phyloP scores from a whole-genome alignment of 257 asterid species.

The Penstemon eatonii region DNA sequence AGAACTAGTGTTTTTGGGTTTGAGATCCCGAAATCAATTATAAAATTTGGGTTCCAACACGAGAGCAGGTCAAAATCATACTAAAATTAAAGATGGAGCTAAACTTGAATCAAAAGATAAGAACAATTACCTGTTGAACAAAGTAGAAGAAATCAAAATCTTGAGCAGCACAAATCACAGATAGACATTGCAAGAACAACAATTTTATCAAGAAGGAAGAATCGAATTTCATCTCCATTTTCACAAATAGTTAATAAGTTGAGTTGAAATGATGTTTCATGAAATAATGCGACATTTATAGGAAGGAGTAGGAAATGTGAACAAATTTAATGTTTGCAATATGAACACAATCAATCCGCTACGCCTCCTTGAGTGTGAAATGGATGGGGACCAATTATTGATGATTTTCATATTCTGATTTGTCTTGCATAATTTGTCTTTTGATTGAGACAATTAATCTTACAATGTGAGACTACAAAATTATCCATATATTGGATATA shows the following conservation, averaged over 20 bases:
- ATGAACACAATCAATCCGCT: constrained; percentile 13
- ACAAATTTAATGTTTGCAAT: constrained; percentile 19
- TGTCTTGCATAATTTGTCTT: background rate
- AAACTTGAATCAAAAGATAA: too few relatives aligned
- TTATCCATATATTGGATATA: constrained; percentile 19
- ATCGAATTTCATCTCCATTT: constrained; percentile 33
- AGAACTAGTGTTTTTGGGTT: too few relatives aligned
- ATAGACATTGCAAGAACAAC: constrained; percentile 45
- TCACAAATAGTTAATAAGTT: background rate
- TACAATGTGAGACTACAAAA: background rate
- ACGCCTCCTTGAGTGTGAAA: constrained; percentile 31
- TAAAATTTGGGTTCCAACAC: background rate
- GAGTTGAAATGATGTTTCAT: background rate
- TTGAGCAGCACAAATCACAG: constrained; percentile 38
- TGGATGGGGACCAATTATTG: constrained; percentile 13
- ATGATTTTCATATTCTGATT: background rate
- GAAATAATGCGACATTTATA: constrained; percentile 16
- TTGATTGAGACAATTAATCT: constrained; percentile 24
- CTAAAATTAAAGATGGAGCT: too few relatives aligned
- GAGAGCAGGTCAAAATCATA: too few relatives aligned
- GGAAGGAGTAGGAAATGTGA: constrained; percentile 30
- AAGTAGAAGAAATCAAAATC: constrained; percentile 79
- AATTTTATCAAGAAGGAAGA: constrained; percentile 30
- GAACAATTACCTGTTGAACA: constrained; percentile 63
- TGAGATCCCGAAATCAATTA: too few relatives aligned